Evolutionary conservation across 257 asterid genomes (phyloP).

Genomic region (Verbascum thapsus): DNA sequence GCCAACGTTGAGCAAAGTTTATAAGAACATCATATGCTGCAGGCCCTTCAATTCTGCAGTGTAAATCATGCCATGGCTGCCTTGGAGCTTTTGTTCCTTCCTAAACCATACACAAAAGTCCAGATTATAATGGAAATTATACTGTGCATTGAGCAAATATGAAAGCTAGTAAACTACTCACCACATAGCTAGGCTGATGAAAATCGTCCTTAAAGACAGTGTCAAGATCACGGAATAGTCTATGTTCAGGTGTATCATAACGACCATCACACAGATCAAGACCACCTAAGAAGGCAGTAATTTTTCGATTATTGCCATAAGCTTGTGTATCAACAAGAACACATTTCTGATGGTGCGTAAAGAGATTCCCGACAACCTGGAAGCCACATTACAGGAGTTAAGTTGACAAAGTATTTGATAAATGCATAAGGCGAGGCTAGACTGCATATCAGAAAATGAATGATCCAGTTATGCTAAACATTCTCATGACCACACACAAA

Average conservation of each 20-base stretch:
- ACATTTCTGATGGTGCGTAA: constrained; percentile 96
- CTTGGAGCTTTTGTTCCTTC: constrained; percentile 87
- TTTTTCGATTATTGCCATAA: constrained; percentile 69
- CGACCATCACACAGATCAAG: constrained; percentile 98
- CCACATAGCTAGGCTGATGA: constrained; percentile 90
- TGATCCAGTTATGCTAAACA: constrained; percentile 1
- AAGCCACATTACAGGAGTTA: constrained; percentile 32
- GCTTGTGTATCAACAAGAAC: constrained; percentile 93
- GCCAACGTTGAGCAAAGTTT: constrained; percentile 99
- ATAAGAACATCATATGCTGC: constrained; percentile 96
- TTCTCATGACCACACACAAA: constrained; percentile 12
- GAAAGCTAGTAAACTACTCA: constrained; percentile 39
- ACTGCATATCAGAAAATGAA: neutral
- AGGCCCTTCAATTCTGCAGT: constrained; percentile 89
- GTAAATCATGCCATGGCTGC: constrained; percentile 98
- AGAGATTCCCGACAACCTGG: constrained; percentile 80
- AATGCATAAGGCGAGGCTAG: neutral
- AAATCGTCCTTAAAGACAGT: constrained; percentile 67
- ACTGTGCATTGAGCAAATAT: constrained; percentile 12
- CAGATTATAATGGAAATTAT: constrained; percentile 7
- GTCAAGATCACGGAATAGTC: constrained; percentile 67
- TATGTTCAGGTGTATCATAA: constrained; percentile 91
- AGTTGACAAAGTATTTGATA: constrained; percentile 25
- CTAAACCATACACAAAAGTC: constrained; percentile 30
- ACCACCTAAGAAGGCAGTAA: constrained; percentile 91